Conservation (phyloP, 768 basidiomycete genomes). For the Leccinellum luteum region DNA sequence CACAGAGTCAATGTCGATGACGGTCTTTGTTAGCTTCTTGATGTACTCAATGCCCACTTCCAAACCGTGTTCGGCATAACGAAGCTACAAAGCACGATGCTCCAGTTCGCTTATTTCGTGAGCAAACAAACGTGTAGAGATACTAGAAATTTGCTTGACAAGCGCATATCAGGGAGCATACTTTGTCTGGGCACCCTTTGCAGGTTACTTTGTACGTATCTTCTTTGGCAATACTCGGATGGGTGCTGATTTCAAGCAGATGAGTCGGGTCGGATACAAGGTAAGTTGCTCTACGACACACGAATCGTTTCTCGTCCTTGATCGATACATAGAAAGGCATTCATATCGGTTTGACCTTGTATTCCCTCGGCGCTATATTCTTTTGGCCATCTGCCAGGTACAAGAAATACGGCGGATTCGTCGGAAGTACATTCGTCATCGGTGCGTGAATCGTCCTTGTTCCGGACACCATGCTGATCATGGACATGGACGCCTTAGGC, state of each 20-base stretch:
- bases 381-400: conserved; percentile 78
- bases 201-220: conserved; percentile 51
- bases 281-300: conserved; percentile 20
- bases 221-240: neutral
- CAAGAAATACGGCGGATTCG: conserved; percentile 67
- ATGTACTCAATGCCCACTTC: conserved; percentile 72
- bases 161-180: conserved; percentile 49
- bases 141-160: neutral
- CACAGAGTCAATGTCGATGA: conserved; percentile 14
- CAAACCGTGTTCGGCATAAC: conserved; percentile 64
- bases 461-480: neutral
- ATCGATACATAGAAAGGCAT: conserved; percentile 48
- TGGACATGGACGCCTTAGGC: conserved; percentile 29
- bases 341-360: conserved; percentile 56
- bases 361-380: conserved; percentile 67
- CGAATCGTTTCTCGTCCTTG: neutral
- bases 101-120: conserved; percentile 73
- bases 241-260: conserved; percentile 35
- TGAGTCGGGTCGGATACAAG: conserved; percentile 67
- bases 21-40: conserved; percentile 48
- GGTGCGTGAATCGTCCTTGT: conserved; percentile 33
- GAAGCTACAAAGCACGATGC: conserved; percentile 68
- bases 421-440: conserved; percentile 70
- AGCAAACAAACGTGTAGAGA: conserved; percentile 10
- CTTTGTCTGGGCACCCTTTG: conserved; percentile 56